Percentiles rank a stretch among this genome's conserved stretches.
Conservation (phyloP, 2,329 filamentous ascomycete species). For the Colletotrichum sp. region DNA sequence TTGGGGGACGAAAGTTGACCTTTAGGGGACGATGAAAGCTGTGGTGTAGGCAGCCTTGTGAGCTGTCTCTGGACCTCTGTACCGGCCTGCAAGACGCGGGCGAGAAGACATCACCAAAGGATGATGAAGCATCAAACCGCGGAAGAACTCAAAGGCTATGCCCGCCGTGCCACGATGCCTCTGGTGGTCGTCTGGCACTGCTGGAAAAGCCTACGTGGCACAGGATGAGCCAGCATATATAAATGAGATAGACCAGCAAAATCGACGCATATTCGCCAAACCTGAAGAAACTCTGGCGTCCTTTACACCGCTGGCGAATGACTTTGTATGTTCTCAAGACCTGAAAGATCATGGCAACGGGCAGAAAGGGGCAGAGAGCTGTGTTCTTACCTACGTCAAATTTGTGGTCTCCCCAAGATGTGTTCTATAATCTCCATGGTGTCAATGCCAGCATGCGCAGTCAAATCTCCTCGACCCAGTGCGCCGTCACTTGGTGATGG, state of each 20-base stretch:
- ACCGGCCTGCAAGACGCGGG: not conserved
- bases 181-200: not conserved
- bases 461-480: not conserved
- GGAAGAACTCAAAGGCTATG: not conserved
- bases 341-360: not conserved
- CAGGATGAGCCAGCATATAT: not conserved
- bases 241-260: not conserved
- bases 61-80: not conserved
- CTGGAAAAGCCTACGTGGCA: not conserved
- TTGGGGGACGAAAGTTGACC: not conserved
- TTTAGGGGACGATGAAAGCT: not conserved
- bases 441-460: not conserved
- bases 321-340: not conserved
- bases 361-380: not conserved
- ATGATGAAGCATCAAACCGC: not conserved
- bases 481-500: not conserved
- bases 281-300: not conserved
- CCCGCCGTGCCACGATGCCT: not conserved
- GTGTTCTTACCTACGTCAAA: not conserved
- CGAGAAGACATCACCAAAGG: not conserved
- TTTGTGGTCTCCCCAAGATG: not conserved
- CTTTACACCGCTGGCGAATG: not conserved
- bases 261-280: not conserved
- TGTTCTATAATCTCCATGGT: not conserved
- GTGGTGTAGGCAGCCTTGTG: not conserved